phyloP scores from a whole-genome alignment of 768 basidiomycete species.

The Serendipita sp. region DNA sequence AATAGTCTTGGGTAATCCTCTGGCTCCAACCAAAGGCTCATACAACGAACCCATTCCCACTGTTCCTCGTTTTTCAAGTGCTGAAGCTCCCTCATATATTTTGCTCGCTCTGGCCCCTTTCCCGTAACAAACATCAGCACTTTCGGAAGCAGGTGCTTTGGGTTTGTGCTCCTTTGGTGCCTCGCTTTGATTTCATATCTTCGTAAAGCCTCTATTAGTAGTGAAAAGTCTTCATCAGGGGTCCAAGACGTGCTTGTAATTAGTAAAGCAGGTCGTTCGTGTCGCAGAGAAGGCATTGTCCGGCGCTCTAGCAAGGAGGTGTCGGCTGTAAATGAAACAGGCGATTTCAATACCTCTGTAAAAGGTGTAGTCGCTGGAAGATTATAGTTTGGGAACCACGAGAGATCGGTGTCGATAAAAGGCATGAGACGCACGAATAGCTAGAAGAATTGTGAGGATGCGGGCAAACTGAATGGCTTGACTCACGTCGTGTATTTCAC shows the following conservation, averaged over 20 bases:
- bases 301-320: slow-evolving; percentile 8
- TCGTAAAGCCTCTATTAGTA: slow-evolving; percentile 60
- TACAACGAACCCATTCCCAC: slow-evolving; percentile 67
- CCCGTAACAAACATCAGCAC: slow-evolving; percentile 78
- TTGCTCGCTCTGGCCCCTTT: slow-evolving; percentile 59
- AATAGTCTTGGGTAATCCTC: slow-evolving; percentile 80
- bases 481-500: slow-evolving; percentile 61
- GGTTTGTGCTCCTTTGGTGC: slow-evolving; percentile 14
- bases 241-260: slow-evolving; percentile 97
- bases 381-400: slow-evolving; percentile 29
- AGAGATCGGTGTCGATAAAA: slow-evolving; percentile 21
- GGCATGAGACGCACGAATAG: slow-evolving; percentile 17
- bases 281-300: slow-evolving; percentile 34
- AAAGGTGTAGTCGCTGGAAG: slow-evolving; percentile 46
- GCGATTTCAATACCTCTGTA: slow-evolving; percentile 26
- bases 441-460: slow-evolving; percentile 11
- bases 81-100: slow-evolving; percentile 58
- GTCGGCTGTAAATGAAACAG: slow-evolving; percentile 8
- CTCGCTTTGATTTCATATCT: slow-evolving; percentile 48
- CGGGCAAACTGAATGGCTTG: not conserved
- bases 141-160: slow-evolving; percentile 38
- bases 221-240: slow-evolving; percentile 83
- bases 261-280: slow-evolving; percentile 68
- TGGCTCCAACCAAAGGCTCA: slow-evolving; percentile 76
- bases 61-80: slow-evolving; percentile 31